A percentile compares a stretch with the other conserved stretches of the same genome.
Evolutionary conservation across 1,139 yeast species (phyloP).

Genomic region (Candida gigantensis): DNA sequence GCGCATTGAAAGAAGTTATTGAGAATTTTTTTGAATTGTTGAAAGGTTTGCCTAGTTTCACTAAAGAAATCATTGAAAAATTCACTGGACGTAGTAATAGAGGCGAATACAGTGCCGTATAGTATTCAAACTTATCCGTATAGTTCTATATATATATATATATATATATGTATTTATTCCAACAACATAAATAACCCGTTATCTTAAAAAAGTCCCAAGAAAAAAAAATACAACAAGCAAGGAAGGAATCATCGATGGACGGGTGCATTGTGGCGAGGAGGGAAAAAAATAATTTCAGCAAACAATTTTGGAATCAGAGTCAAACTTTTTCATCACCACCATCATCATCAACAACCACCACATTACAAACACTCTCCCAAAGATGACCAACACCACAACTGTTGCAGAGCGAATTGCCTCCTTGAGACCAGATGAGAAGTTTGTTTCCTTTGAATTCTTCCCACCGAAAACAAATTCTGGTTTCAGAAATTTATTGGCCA

Average conservation of each 20-base stretch:
- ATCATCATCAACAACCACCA: not conserved
- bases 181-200: too few species aligned
- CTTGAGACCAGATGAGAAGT: constrained; percentile 54
- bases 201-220: too few species aligned
- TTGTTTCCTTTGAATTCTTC: constrained; percentile 89
- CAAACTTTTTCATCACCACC: not conserved
- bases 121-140: constrained; percentile 1
- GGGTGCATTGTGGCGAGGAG: too few species aligned
- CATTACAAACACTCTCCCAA: too few species aligned
- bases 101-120: constrained; percentile 10
- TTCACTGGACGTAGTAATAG: constrained; percentile 69
- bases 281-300: not conserved
- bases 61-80: constrained; percentile 67
- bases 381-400: too few species aligned
- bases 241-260: too few species aligned
- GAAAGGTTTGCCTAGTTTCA: constrained; percentile 69
- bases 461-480: constrained; percentile 96
- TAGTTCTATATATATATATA: too few species aligned
- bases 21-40: constrained; percentile 64
- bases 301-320: not conserved
- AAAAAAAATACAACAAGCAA: too few species aligned
- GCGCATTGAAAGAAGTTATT: constrained; percentile 68
- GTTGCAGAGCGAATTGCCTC: constrained; percentile 51
- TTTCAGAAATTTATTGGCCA: constrained; percentile 75
- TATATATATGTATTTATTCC: too few species aligned